A percentile compares a stretch with the other conserved stretches of the same genome.
Evolutionary conservation across 2,329 filamentous ascomycete species (phyloP).

Genomic region (Talaromyces sp.): DNA sequence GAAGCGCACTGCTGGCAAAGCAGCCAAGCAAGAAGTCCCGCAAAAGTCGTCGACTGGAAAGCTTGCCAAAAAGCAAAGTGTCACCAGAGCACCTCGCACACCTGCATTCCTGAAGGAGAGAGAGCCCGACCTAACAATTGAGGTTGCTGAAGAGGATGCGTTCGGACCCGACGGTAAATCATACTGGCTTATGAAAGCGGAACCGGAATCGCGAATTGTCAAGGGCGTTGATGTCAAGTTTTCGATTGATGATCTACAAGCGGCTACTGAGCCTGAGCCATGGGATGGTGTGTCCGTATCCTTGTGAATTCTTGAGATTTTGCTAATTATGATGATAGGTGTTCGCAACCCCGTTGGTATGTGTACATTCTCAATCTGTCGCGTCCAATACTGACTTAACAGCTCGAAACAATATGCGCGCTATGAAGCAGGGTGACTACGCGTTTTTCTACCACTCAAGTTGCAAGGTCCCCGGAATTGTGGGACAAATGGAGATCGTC

Average conservation of each 20-base stretch:
- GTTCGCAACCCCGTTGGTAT: slow-evolving; percentile 47
- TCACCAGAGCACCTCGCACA: slow-evolving; percentile 14
- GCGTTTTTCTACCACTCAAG: slow-evolving; percentile 98
- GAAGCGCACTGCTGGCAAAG: slow-evolving; percentile 28
- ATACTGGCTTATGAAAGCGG: slow-evolving; percentile 83
- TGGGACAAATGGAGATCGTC: slow-evolving; percentile 85
- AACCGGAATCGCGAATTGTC: slow-evolving; percentile 82
- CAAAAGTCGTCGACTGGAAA: slow-evolving; percentile 22
- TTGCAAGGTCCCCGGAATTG: slow-evolving; percentile 84
- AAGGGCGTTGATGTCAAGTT: slow-evolving; percentile 88
- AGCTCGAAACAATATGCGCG: slow-evolving; percentile 84
- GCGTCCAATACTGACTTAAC: neutral
- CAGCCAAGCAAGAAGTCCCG: slow-evolving; percentile 23
- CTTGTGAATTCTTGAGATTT: neutral
- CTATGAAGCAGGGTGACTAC: slow-evolving; percentile 87
- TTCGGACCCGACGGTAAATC: slow-evolving; percentile 36
- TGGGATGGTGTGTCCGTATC: slow-evolving; percentile 78
- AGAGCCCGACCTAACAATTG: slow-evolving; percentile 24
- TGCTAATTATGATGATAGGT: slow-evolving; percentile 35
- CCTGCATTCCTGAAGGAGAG: slow-evolving; percentile 13
- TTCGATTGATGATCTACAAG: slow-evolving; percentile 84
- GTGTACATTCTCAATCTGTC: slow-evolving; percentile 18
- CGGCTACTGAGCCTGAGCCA: slow-evolving; percentile 72
- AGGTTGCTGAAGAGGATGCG: slow-evolving; percentile 20
- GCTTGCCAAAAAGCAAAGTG: slow-evolving; percentile 23